A percentile compares a stretch with the other conserved stretches of the same genome.
phyloP scores from a whole-genome alignment of 2,329 filamentous ascomycete species.

The Fusarium sarcochroum region DNA sequence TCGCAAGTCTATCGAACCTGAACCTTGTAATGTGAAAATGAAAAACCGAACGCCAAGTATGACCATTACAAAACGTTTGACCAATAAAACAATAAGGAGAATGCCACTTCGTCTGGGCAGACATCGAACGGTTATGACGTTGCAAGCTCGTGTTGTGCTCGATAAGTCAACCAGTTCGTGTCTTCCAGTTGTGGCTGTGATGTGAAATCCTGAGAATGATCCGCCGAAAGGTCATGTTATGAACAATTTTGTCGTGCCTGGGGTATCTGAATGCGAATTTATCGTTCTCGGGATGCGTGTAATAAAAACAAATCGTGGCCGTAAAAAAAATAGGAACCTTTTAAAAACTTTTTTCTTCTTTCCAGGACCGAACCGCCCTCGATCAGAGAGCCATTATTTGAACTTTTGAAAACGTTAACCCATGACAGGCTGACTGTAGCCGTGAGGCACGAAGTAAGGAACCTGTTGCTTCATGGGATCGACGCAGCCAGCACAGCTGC shows the following conservation, averaged over 20 bases:
- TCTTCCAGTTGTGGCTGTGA: constrained; percentile 33
- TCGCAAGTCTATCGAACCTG: constrained; percentile 47
- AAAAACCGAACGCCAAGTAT: constrained; percentile 50
- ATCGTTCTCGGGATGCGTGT: constrained; percentile 53
- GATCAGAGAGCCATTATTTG: constrained; percentile 39
- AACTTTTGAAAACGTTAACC: constrained; percentile 56
- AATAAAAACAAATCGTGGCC: constrained; percentile 53
- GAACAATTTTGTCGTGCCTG: constrained; percentile 56
- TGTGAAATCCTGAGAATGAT: constrained; percentile 48
- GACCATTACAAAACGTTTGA: constrained; percentile 56
- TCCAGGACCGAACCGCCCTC: constrained; percentile 40
- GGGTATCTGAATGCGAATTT: constrained; percentile 58
- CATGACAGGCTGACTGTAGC: constrained; percentile 69
- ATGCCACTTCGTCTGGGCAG: constrained; percentile 20
- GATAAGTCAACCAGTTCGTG: constrained; percentile 7
- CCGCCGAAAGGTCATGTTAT: constrained; percentile 49
- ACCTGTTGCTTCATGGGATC: constrained; percentile 63
- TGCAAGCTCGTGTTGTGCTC: not conserved
- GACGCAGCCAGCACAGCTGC: constrained; percentile 63
- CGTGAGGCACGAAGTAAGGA: constrained; percentile 64
- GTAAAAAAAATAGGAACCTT: constrained; percentile 49
- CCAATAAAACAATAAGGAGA: constrained; percentile 39
- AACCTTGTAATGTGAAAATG: constrained; percentile 46
- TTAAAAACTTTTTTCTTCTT: constrained; percentile 49
- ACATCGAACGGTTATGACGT: not conserved